A percentile compares a stretch with the other conserved stretches of the same genome.
Conservation (phyloP, 2,329 filamentous ascomycete genomes). For the Colletotrichum sp. region DNA sequence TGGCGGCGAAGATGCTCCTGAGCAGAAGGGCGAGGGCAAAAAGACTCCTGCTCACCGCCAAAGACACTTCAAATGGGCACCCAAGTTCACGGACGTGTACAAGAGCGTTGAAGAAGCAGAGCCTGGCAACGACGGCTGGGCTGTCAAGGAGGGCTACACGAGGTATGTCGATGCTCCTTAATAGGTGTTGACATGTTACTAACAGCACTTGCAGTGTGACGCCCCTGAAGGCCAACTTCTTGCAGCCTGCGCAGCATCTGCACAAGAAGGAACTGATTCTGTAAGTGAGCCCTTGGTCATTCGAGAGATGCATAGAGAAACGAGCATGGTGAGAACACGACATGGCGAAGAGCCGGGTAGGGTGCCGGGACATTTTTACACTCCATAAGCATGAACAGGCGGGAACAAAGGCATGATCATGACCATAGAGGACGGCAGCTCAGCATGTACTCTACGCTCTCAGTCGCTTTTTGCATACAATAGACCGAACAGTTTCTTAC, state of each 20-base stretch:
- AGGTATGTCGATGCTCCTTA: slow-evolving; percentile 59
- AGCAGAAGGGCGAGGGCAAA: slow-evolving; percentile 32
- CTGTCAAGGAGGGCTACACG: slow-evolving; percentile 84
- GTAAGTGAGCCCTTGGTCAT: slow-evolving; percentile 64
- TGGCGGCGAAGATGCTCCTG: slow-evolving; percentile 24
- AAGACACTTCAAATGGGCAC: slow-evolving; percentile 95
- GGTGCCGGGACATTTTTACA: not conserved
- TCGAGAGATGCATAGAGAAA: not conserved
- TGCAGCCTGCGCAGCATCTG: slow-evolving; percentile 70
- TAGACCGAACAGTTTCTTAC: slow-evolving; percentile 15
- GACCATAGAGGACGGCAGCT: slow-evolving; percentile 6
- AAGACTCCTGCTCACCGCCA: slow-evolving; percentile 61
- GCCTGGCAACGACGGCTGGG: slow-evolving; percentile 92
- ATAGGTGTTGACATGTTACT: slow-evolving; percentile 13
- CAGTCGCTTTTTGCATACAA: not conserved
- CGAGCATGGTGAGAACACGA: not conserved
- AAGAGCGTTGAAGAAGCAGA: slow-evolving; percentile 80
- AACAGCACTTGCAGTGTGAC: slow-evolving; percentile 69
- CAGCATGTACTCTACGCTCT: slow-evolving; percentile 20
- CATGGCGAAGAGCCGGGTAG: slow-evolving; percentile 15
- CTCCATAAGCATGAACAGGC: not conserved
- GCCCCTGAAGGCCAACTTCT: slow-evolving; percentile 90
- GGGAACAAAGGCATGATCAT: not conserved
- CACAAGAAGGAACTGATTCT: slow-evolving; percentile 77
- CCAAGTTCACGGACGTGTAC: slow-evolving; percentile 85